Conservation (phyloP, 306 rosid species). For the Fragaria vesca region DNA sequence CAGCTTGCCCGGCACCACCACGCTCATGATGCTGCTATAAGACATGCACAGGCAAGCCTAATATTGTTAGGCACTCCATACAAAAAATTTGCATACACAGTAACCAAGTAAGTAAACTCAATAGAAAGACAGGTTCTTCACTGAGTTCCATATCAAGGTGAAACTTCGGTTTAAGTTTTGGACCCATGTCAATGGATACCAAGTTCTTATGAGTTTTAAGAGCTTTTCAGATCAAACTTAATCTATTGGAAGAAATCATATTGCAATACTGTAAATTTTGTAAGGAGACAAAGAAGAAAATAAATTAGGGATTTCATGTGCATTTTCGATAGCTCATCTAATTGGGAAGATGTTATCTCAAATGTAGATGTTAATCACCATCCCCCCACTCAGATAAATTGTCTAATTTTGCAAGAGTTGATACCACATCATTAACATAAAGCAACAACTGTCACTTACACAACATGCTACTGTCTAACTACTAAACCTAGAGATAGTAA, state of each 20-base stretch:
- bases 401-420: not conserved
- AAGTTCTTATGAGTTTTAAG: too few species aligned
- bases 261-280: too few species aligned
- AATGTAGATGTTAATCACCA: not conserved
- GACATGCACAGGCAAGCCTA: constrained; percentile 73
- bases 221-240: too few species aligned
- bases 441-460: not conserved
- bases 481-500: not conserved
- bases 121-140: not conserved
- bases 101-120: constrained; percentile 20
- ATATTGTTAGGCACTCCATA: constrained; percentile 43
- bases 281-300: too few species aligned
- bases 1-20: constrained; percentile 51
- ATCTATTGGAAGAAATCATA: too few species aligned
- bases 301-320: too few species aligned
- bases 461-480: not conserved
- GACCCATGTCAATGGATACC: too few species aligned
- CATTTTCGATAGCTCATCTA: not conserved
- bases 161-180: too few species aligned
- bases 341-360: not conserved
- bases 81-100: constrained; percentile 41
- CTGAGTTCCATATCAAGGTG: too few species aligned
- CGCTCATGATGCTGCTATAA: constrained; percentile 72
- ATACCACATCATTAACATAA: not conserved
- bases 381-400: not conserved